These are phyloP conservation scores for Saccharum spontaneum DNA, from an alignment of 176 grass and related monocot species.

Conservation along the genomic window DNA sequence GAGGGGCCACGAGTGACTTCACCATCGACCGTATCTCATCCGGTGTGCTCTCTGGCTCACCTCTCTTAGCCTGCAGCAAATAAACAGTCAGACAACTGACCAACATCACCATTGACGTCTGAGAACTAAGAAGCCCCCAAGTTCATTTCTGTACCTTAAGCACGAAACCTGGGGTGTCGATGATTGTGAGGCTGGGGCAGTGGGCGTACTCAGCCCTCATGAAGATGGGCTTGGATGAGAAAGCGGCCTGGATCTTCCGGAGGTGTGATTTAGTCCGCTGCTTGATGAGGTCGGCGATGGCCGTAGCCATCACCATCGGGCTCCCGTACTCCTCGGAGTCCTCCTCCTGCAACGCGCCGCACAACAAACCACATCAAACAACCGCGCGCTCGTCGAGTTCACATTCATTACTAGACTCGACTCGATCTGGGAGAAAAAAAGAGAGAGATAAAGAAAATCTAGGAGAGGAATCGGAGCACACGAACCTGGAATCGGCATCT, in stretches of 20 bases:
- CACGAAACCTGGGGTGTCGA: conserved; percentile 97
- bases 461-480: neutral
- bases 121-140: neutral
- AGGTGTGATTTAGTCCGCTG: conserved; percentile 84
- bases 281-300: conserved; percentile 88
- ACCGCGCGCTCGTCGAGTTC: conserved; percentile 11
- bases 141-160: conserved; percentile 60
- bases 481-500: conserved; percentile 90
- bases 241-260: conserved; percentile 66
- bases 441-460: no score
- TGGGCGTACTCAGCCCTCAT: conserved; percentile 98
- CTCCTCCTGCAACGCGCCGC: conserved; percentile 64
- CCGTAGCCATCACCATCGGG: conserved; percentile 63
- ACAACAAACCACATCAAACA: conserved; percentile 28
- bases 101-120: neutral
- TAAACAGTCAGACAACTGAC: conserved; percentile 24
- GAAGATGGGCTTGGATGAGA: conserved; percentile 93
- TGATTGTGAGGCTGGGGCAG: conserved; percentile 99
- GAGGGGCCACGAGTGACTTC: conserved; percentile 78
- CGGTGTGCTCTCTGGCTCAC: conserved; percentile 85
- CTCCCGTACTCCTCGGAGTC: conserved; percentile 95
- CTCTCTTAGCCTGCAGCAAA: conserved; percentile 83
- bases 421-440: neutral
- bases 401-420: conserved; percentile 6
- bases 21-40: conserved; percentile 93